Percentiles rank a stretch among this genome's conserved stretches.
phyloP scores from a whole-genome alignment of 345 rosid genomes.

The Clarkia xantiana region DNA sequence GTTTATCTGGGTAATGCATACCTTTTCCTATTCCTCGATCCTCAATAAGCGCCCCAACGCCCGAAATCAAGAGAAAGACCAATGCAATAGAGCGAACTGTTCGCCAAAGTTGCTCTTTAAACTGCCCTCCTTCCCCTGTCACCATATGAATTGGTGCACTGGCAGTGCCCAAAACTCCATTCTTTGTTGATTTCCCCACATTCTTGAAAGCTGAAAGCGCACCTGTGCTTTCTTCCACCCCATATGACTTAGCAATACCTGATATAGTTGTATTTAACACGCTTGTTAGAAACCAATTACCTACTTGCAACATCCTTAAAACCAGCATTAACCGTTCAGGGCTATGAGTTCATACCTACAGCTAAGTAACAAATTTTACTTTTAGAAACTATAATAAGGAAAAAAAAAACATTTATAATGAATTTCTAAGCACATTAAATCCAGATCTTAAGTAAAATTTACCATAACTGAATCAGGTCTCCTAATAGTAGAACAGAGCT shows the following conservation, averaged over 20 bases:
- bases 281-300: not conserved
- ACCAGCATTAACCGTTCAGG: too few species aligned
- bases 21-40: slow-evolving; percentile 92
- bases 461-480: not conserved
- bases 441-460: too few species aligned
- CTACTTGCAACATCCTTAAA: too few species aligned
- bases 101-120: slow-evolving; percentile 92
- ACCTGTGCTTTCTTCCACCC: slow-evolving; percentile 45
- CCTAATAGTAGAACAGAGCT: too few species aligned
- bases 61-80: slow-evolving; percentile 76
- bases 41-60: slow-evolving; percentile 80
- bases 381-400: too few species aligned
- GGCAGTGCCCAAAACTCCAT: slow-evolving; percentile 68
- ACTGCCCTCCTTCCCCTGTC: slow-evolving; percentile 60
- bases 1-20: slow-evolving; percentile 7
- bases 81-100: slow-evolving; percentile 61
- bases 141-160: slow-evolving; percentile 80
- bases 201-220: slow-evolving; percentile 54
- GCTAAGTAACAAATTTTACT: too few species aligned
- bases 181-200: slow-evolving; percentile 55
- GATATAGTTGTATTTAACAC: not conserved
- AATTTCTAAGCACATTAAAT: too few species aligned
- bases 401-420: too few species aligned
- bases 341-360: too few species aligned
- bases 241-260: slow-evolving; percentile 43